These are phyloP conservation scores for Didymella pinodella DNA, from an alignment of 2,329 filamentous ascomycete species.

Conservation along the genomic window DNA sequence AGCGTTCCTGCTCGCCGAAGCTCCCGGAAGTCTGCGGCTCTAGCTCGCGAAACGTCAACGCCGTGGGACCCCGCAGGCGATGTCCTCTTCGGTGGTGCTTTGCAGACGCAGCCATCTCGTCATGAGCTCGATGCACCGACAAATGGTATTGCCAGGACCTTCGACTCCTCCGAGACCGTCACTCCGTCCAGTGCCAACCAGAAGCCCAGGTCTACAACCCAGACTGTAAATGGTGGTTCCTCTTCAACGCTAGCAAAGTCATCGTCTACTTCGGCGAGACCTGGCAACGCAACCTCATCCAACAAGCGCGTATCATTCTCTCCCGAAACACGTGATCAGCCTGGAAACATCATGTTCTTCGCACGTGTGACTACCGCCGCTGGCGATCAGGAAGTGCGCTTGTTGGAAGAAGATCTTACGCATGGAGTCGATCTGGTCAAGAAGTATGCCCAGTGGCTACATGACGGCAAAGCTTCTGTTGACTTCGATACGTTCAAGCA, in stretches of 20 bases:
- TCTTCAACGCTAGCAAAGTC: neutral
- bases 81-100: neutral
- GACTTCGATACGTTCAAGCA: slow-evolving; percentile 24
- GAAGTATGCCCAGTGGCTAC: slow-evolving; percentile 23
- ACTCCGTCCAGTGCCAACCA: neutral
- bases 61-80: slow-evolving; percentile 4
- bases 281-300: neutral
- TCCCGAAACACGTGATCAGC: neutral
- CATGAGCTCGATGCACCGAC: neutral
- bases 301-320: slow-evolving; percentile 14
- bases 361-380: slow-evolving; percentile 21
- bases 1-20: slow-evolving; percentile 26
- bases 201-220: neutral
- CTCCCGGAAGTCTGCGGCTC: slow-evolving; percentile 22
- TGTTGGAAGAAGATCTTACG: slow-evolving; percentile 13
- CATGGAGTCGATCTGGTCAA: slow-evolving; percentile 15
- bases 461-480: slow-evolving; percentile 8
- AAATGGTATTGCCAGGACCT: neutral
- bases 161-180: neutral
- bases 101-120: neutral
- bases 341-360: slow-evolving; percentile 18
- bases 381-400: slow-evolving; percentile 14
- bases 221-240: neutral
- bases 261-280: neutral
- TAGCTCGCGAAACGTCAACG: slow-evolving; percentile 4